Evolutionary conservation across 2,329 filamentous ascomycete genomes (phyloP), one percentile per base, ranked within the genome.

Genomic region (Corynespora cassiicola): DNA sequence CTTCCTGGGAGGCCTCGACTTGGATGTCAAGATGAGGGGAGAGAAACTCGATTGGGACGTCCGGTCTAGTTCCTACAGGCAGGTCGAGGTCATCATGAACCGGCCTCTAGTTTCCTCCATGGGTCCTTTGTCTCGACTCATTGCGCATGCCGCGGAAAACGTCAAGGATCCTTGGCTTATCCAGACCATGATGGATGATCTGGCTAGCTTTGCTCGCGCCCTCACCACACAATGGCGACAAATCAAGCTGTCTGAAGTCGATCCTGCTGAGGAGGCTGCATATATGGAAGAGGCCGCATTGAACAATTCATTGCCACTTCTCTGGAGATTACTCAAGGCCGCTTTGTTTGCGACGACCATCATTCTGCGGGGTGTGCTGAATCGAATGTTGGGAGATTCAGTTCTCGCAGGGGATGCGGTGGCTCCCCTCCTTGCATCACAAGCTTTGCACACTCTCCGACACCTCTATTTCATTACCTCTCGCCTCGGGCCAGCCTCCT

Each of bases 391-490:
- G 6, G 75, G 77, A 39, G 82, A 87, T 52, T 62, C 61, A 7
- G 60, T 69, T 21, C 72, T 87, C 4, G 78, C 81, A 22, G 68
- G 73, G 38, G 73, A 81, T 50, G 68, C 69, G 72, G 78, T 75
- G 42, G 87, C 85, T 1, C 84, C 87, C 0, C 71, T 75, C 10
- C 72, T 94, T 11, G 88, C 88, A 5, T 74, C 82, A 29, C 87
- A 87, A 62, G 81, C 85, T 1, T 76, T 96, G 11, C 83, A 86
- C 45, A 82, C 82, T 9, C 78, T 96, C 8, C 84, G 89, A 18
- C 86, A 88, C 56, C 72, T 95, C 14, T 89, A 85, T 68, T 96
- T 96, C 64, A 82, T 96, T 46, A 89, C 88, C 1, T 85, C 84
- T 10, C 80, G 88, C 24, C 79, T 88, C 38, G 85, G 86, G 14